phyloP scores from a whole-genome alignment of 139 green algal genomes.

The Micromonas pusilla region DNA sequence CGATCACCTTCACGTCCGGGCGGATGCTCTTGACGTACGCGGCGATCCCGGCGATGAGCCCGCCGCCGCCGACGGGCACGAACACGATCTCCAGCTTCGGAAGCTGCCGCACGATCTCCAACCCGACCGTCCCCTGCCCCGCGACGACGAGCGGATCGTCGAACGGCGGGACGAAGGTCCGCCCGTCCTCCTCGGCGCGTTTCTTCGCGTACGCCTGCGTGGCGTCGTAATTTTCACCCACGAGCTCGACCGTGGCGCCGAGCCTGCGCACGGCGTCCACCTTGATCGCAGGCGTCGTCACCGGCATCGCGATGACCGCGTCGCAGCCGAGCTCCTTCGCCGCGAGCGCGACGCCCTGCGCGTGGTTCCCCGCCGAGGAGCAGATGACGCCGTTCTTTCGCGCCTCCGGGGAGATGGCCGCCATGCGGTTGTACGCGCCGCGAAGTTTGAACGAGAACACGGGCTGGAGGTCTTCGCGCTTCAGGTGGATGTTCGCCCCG shows the following conservation, averaged over 20 bases:
- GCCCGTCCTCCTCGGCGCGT: conserved; percentile 49
- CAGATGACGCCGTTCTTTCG: conserved; percentile 78
- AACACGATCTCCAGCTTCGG: conserved; percentile 71
- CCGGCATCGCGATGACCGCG: conserved; percentile 84
- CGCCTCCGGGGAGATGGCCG: conserved; percentile 59
- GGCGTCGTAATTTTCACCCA: conserved; percentile 89
- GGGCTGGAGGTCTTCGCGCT: conserved; percentile 91
- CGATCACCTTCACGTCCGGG: conserved; percentile 67
- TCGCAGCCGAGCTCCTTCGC: conserved; percentile 52
- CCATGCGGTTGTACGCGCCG: conserved; percentile 89
- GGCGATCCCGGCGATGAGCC: conserved; percentile 84
- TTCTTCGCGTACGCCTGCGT: conserved; percentile 66
- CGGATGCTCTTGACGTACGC: conserved; percentile 80
- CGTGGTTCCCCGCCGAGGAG: conserved; percentile 89
- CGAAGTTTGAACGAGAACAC: conserved; percentile 94
- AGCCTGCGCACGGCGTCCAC: conserved; percentile 46
- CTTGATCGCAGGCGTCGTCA: conserved; percentile 79
- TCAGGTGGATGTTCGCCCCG: conserved; percentile 68
- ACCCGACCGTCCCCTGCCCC: conserved; percentile 87
- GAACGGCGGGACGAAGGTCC: conserved; percentile 81
- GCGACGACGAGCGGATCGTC: conserved; percentile 93
- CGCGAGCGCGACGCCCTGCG: conserved; percentile 83
- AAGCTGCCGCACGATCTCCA: conserved; percentile 79
- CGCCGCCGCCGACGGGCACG: conserved; percentile 82
- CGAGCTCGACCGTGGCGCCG: conserved; percentile 80